A percentile compares a stretch with the other conserved stretches of the same genome.
phyloP scores from a whole-genome alignment of 2,329 filamentous ascomycete species.

The Penicillium sp. region DNA sequence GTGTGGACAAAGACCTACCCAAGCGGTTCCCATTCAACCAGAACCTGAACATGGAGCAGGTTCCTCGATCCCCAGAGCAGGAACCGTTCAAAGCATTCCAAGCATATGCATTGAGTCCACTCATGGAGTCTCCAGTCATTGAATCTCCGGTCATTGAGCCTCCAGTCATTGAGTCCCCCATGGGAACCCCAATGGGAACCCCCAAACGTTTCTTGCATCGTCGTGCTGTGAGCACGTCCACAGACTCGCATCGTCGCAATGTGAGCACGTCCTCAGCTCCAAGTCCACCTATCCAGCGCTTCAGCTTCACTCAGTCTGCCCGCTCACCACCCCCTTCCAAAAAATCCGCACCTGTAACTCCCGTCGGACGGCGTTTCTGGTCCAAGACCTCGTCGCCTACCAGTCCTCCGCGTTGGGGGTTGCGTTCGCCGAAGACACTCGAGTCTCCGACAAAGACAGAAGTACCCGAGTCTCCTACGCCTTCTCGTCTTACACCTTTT shows the following conservation, averaged over 20 bases:
- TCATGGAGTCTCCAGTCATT: neutral
- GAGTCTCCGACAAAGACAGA: neutral
- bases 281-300: constrained; percentile 1
- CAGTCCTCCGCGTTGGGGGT: neutral
- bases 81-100: neutral
- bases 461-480: neutral
- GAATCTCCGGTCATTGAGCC: neutral
- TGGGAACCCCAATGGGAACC: too few relatives aligned
- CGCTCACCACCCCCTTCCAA: neutral
- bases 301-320: neutral
- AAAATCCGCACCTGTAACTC: neutral
- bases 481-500: neutral
- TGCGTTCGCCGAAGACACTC: neutral
- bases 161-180: neutral
- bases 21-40: constrained; percentile 26
- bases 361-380: neutral
- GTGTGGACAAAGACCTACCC: constrained; percentile 14
- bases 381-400: neutral
- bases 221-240: too few relatives aligned
- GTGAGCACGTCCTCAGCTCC: constrained; percentile 8
- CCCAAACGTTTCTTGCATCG: too few relatives aligned
- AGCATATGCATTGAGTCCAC: neutral
- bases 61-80: neutral
- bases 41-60: constrained; percentile 6
- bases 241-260: constrained; percentile 2